Evolutionary conservation across 2,329 filamentous ascomycete genomes (phyloP).

Genomic region (Tolypocladium pustulatum): DNA sequence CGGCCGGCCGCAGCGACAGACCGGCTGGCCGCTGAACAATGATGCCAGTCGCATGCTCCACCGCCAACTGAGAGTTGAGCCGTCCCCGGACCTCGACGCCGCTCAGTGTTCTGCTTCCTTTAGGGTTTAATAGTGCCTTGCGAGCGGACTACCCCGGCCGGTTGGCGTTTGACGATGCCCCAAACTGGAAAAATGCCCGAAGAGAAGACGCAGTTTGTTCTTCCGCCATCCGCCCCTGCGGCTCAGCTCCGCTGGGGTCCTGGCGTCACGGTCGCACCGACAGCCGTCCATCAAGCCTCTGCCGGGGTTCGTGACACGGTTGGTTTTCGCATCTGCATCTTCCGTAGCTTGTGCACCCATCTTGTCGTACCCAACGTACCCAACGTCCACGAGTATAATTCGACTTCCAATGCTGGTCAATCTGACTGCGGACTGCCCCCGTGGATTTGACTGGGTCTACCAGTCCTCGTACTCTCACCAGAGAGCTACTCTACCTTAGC

Average conservation of each 20-base stretch:
- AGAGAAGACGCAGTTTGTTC: not conserved
- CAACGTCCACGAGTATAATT: not conserved
- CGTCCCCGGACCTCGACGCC: not conserved
- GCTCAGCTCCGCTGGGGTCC: not conserved
- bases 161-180: too few relatives aligned
- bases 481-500: not conserved
- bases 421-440: not conserved
- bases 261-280: not conserved
- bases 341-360: not conserved
- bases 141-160: not conserved
- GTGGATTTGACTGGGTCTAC: not conserved
- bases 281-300: not conserved
- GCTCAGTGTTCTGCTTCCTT: too few relatives aligned
- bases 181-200: too few relatives aligned
- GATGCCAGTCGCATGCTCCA: not conserved
- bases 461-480: too few relatives aligned
- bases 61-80: not conserved
- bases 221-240: not conserved
- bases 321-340: not conserved
- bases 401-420: not conserved
- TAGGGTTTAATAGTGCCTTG: too few relatives aligned
- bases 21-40: not conserved
- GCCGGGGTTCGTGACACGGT: not conserved
- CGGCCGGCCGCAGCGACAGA: not conserved
- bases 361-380: not conserved